Conservation (phyloP, 1,139 yeast species). For the Suzukiozyma palmioleophila region DNA sequence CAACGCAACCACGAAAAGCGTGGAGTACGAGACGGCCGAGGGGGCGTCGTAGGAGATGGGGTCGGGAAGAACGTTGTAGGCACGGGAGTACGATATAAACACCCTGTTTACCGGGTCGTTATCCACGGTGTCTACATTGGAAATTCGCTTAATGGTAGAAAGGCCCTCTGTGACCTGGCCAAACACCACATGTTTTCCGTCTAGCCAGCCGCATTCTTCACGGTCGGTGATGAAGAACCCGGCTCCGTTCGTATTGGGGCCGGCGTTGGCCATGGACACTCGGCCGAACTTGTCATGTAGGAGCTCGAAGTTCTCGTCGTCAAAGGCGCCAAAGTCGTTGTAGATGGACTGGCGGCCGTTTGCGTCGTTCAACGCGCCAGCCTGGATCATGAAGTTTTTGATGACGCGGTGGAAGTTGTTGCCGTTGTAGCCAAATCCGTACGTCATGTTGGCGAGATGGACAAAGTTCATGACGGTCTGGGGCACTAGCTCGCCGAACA, state of each 20-base stretch:
- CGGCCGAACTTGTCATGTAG: conserved; percentile 36
- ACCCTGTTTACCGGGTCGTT: conserved; percentile 35
- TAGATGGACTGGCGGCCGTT: conserved; percentile 31
- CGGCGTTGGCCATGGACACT: conserved; percentile 41
- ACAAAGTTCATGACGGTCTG: conserved; percentile 36
- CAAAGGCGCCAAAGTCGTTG: conserved; percentile 21
- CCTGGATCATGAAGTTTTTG: conserved; percentile 35
- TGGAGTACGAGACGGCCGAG: conserved; percentile 9
- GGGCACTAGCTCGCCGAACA: conserved; percentile 32
- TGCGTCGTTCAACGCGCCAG: conserved; percentile 30
- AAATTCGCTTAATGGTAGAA: conserved; percentile 36
- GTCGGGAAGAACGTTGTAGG: conserved; percentile 11
- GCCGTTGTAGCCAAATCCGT: conserved; percentile 31
- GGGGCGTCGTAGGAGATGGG: conserved; percentile 8
- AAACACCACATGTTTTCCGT: conserved; percentile 55
- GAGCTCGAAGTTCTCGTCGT: conserved; percentile 35
- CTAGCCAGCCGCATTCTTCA: conserved; percentile 32
- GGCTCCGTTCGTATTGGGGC: conserved; percentile 39
- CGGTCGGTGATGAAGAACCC: conserved; percentile 38
- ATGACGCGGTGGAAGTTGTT: conserved; percentile 35
- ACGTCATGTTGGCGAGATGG: conserved; percentile 26
- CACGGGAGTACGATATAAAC: conserved; percentile 25
- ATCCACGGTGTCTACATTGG: conserved; percentile 29
- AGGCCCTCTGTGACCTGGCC: conserved; percentile 47
- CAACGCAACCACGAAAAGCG: conserved; percentile 17